Evolutionary conservation across 208 protist species (phyloP).

Genomic region (Crithidia mellificae): DNA sequence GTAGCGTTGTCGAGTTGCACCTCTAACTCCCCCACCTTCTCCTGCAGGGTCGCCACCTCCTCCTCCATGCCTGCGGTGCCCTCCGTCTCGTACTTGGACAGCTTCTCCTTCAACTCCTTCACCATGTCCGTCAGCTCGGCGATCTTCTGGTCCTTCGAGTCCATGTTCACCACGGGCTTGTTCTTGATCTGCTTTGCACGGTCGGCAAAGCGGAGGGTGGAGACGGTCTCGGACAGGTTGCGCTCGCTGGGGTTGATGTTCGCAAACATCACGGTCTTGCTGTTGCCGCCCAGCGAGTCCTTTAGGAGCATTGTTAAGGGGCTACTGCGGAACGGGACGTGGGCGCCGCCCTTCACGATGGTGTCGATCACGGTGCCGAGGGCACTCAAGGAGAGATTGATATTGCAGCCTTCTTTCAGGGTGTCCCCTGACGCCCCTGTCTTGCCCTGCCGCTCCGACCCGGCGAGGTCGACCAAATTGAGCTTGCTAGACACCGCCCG

Average conservation of each 20-base stretch:
- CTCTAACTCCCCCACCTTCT: slow-evolving; percentile 70
- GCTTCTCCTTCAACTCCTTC: slow-evolving; percentile 75
- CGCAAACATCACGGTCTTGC: slow-evolving; percentile 92
- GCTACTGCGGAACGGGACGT: slow-evolving; percentile 87
- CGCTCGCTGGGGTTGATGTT: slow-evolving; percentile 88
- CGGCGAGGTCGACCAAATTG: slow-evolving; percentile 93
- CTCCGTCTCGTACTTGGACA: slow-evolving; percentile 79
- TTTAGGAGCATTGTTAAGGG: slow-evolving; percentile 90
- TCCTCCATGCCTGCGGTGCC: slow-evolving; percentile 65
- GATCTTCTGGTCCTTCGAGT: slow-evolving; percentile 90
- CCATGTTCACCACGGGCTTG: slow-evolving; percentile 90
- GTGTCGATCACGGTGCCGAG: slow-evolving; percentile 92
- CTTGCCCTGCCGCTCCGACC: slow-evolving; percentile 88
- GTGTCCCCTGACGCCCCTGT: slow-evolving; percentile 91
- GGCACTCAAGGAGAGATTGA: slow-evolving; percentile 91
- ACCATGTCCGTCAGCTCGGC: slow-evolving; percentile 73
- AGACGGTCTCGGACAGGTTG: slow-evolving; percentile 89
- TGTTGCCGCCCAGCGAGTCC: slow-evolving; percentile 89
- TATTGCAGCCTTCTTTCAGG: slow-evolving; percentile 93
- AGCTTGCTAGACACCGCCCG: slow-evolving; percentile 84
- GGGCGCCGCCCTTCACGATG: slow-evolving; percentile 83
- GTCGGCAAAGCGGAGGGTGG: slow-evolving; percentile 87
- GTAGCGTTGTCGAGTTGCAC: slow-evolving; percentile 75
- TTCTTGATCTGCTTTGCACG: slow-evolving; percentile 94
- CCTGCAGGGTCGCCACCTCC: slow-evolving; percentile 63